phyloP scores from a whole-genome alignment of 2,329 filamentous ascomycete genomes.

The Hypoxylon sp. region DNA sequence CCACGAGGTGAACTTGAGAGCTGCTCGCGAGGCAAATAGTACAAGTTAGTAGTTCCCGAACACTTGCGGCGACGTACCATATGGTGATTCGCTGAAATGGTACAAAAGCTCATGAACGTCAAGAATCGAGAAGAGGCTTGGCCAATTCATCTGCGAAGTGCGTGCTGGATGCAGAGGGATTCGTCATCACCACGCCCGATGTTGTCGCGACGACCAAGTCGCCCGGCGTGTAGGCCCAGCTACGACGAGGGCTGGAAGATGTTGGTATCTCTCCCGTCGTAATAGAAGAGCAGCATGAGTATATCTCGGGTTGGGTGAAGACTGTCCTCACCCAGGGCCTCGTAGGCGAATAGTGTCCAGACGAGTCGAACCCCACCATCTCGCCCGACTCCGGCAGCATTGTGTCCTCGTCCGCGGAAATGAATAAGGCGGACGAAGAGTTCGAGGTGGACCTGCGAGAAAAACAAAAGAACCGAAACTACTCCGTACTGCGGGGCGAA shows the following conservation, averaged over 20 bases:
- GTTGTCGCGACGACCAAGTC: constrained; percentile 37
- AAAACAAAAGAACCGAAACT: constrained; percentile 29
- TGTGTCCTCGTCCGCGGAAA: constrained; percentile 24
- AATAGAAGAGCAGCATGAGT: constrained; percentile 40
- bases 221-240: constrained; percentile 37
- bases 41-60: constrained; percentile 31
- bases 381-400: constrained; percentile 34
- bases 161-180: constrained; percentile 39
- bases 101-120: constrained; percentile 38
- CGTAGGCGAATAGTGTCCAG: constrained; percentile 34
- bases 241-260: constrained; percentile 41
- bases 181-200: constrained; percentile 35
- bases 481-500: constrained; percentile 24
- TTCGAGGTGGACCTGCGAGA: constrained; percentile 38
- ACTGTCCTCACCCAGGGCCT: constrained; percentile 37
- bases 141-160: constrained; percentile 41
- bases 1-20: constrained; percentile 8
- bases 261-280: constrained; percentile 37
- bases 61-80: background rate
- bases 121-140: constrained; percentile 37
- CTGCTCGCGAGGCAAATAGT: background rate
- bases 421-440: constrained; percentile 37
- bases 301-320: constrained; percentile 41
- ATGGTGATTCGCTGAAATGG: constrained; percentile 7
- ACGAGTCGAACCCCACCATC: constrained; percentile 7